These are phyloP conservation scores for Termitomyces sp. DNA, from an alignment of 768 basidiomycete species.

Conservation along the genomic window DNA sequence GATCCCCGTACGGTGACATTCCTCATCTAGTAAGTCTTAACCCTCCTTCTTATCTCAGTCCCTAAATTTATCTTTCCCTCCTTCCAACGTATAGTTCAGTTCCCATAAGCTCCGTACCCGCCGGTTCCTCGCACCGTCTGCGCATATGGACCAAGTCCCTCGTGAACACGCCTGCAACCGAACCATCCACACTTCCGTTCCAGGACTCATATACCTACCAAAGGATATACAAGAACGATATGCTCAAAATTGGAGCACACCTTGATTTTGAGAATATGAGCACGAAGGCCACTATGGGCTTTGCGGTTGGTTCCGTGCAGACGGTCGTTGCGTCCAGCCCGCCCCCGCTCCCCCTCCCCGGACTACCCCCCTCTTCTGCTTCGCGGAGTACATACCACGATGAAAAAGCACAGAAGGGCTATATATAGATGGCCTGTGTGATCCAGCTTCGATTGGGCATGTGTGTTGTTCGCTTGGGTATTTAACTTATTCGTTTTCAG, in stretches of 20 bases:
- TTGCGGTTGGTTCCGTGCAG: conserved; percentile 37
- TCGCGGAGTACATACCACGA: neutral
- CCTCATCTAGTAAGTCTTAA: conserved; percentile 55
- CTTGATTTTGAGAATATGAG: conserved; percentile 56
- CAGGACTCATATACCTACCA: conserved; percentile 58
- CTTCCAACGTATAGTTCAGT: conserved; percentile 39
- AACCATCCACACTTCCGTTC: conserved; percentile 36
- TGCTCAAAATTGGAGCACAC: conserved; percentile 56
- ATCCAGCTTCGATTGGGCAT: neutral
- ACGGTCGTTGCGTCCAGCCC: conserved; percentile 25
- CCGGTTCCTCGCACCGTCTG: conserved; percentile 59
- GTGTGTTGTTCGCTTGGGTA: neutral
- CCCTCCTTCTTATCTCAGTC: conserved; percentile 1
- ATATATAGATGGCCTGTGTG: neutral
- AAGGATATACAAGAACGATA: conserved; percentile 64
- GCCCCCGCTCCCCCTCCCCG: conserved; percentile 6
- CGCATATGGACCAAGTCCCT: conserved; percentile 63
- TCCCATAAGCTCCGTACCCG: conserved; percentile 51
- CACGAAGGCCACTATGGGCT: conserved; percentile 50
- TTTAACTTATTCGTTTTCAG: neutral
- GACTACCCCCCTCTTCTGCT: neutral
- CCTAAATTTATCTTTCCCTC: conserved; percentile 8
- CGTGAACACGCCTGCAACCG: conserved; percentile 28
- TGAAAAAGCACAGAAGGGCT: conserved; percentile 16
- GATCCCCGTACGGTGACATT: conserved; percentile 55